Evolutionary conservation across 2,329 filamentous ascomycete species (phyloP).

Genomic region (Bretziella fagacearum): DNA sequence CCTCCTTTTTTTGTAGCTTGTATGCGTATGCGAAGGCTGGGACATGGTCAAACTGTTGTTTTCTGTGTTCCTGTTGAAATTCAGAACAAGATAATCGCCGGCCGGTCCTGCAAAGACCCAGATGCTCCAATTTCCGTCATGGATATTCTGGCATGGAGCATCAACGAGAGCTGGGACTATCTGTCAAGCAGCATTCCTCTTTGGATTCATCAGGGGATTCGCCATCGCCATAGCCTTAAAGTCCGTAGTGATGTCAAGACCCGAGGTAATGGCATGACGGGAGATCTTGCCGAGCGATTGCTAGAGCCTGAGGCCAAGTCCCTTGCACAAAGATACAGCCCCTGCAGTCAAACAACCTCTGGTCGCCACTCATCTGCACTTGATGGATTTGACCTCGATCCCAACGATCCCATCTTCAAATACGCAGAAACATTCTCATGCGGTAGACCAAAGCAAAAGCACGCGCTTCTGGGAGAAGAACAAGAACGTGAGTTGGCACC

Average conservation of each 20-base stretch:
- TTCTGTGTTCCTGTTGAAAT: slow-evolving; percentile 47
- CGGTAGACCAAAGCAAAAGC: background rate
- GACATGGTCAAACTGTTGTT: slow-evolving; percentile 45
- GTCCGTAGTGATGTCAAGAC: slow-evolving; percentile 20
- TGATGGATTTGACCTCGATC: background rate
- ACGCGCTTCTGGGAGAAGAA: slow-evolving; percentile 38
- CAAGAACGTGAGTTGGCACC: slow-evolving; percentile 51
- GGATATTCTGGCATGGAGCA: slow-evolving; percentile 43
- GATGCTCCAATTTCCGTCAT: slow-evolving; percentile 25
- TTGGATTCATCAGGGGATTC: slow-evolving; percentile 43
- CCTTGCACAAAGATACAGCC: slow-evolving; percentile 35
- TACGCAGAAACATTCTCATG: background rate
- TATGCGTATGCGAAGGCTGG: slow-evolving; percentile 56
- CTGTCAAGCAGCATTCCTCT: slow-evolving; percentile 33
- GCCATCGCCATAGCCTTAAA: slow-evolving; percentile 27
- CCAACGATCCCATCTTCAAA: slow-evolving; percentile 2
- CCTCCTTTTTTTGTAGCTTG: slow-evolving; percentile 30
- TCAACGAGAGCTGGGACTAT: slow-evolving; percentile 38
- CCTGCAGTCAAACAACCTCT: slow-evolving; percentile 17
- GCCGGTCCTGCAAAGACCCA: slow-evolving; percentile 12
- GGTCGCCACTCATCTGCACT: background rate
- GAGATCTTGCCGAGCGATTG: slow-evolving; percentile 25
- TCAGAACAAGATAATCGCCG: slow-evolving; percentile 30
- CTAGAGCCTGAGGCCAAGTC: slow-evolving; percentile 38
- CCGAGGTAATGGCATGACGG: slow-evolving; percentile 15